phyloP scores from a whole-genome alignment of 257 asterid genomes.

The Solanum dulcamara region DNA sequence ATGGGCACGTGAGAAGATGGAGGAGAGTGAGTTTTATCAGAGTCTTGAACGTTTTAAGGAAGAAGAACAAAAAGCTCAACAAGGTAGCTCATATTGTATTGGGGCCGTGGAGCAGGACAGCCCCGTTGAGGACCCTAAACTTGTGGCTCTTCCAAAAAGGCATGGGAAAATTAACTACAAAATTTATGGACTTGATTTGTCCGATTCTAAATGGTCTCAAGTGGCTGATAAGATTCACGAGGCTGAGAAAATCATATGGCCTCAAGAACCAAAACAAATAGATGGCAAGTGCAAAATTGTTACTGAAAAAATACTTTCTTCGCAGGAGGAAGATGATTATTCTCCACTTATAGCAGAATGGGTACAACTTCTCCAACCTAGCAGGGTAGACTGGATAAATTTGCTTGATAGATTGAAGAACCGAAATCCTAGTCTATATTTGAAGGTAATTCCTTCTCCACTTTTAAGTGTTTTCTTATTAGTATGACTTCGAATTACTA shows the following conservation, averaged over 20 bases:
- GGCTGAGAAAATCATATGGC: slow-evolving; percentile 49
- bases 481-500: neutral
- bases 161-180: slow-evolving; percentile 80
- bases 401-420: slow-evolving; percentile 57
- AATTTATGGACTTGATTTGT: slow-evolving; percentile 87
- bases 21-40: slow-evolving; percentile 60
- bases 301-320: slow-evolving; percentile 52
- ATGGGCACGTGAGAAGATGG: slow-evolving; percentile 95
- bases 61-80: slow-evolving; percentile 14
- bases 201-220: slow-evolving; percentile 66
- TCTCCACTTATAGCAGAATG: slow-evolving; percentile 58
- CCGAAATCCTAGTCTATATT: slow-evolving; percentile 24
- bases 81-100: neutral
- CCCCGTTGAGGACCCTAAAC: slow-evolving; percentile 11
- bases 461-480: neutral
- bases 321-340: slow-evolving; percentile 47
- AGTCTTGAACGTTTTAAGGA: slow-evolving; percentile 31
- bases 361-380: slow-evolving; percentile 65
- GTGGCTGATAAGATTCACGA: slow-evolving; percentile 80
- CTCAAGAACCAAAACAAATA: slow-evolving; percentile 60
- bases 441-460: slow-evolving; percentile 40
- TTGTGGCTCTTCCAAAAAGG: slow-evolving; percentile 63
- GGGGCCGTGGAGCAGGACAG: slow-evolving; percentile 6
- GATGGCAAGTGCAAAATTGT: slow-evolving; percentile 62
- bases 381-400: slow-evolving; percentile 68